Evolutionary conservation across 164 flowering plant species (phyloP), one percentile per base, ranked within the genome.

Genomic region (Sedum album): DNA sequence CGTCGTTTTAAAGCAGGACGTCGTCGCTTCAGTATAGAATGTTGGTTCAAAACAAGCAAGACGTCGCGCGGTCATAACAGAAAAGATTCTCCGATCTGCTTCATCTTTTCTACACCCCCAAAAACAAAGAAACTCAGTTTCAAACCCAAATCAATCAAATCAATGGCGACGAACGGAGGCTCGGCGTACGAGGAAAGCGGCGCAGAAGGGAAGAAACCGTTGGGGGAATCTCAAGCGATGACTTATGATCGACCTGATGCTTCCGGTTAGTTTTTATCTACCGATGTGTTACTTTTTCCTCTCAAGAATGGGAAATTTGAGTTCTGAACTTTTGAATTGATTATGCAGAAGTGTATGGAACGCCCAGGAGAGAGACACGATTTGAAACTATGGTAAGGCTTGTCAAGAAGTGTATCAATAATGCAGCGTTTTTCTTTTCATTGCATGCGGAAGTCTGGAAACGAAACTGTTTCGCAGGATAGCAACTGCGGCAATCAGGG

Each of bases 181-280:
- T 3, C 83, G 81, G 82, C 76, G 33, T 2, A 35, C 38, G 38
- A 35, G 7, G 38, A 35, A 35, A 35, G 31, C n/a, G 87, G 83
- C 38, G 84, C 76, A 2, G 88, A 85, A 0, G 94, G 94, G 11
- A 87, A 86, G 83, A 82, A 76, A 73, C 76, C 71, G 66, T 81
- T 86, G 1, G 70, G 71, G 17, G 70, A 86, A 75, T 1, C 51
- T 9, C 80, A 77, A 6, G 4, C 82, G 61, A 88, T 91, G 60
- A 93, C 97, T 5, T 91, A 91, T 69, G 90, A 86, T 70, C 86
- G 97, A 1, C 97, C 96, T 14, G 7, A 21, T 28, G 62, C 6
- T 1, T 57, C 31, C 26, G 62, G 62, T 63, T 31, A 25, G 62
- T 68, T 72, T 13, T 13, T 15, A 13, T 17, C 3, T 0, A 11